Percentiles rank a stretch among this genome's conserved stretches.
Evolutionary conservation across 345 rosid genomes (phyloP).

Genomic region (Excoecaria cochinchinensis): DNA sequence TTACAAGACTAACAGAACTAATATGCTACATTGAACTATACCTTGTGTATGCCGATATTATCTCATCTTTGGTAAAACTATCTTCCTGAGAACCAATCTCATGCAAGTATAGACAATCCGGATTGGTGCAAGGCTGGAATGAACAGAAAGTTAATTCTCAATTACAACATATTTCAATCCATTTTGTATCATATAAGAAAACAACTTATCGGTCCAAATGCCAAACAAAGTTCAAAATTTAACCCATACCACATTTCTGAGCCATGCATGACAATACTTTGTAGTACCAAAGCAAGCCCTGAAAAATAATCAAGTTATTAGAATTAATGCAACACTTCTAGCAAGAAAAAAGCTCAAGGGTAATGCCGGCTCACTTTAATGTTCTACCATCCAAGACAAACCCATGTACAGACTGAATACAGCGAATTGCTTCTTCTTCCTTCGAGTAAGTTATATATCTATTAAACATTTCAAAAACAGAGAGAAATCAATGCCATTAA

Average conservation of each 20-base stretch:
- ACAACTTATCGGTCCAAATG: not conserved
- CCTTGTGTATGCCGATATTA: slow-evolving; percentile 83
- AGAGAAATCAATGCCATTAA: not conserved
- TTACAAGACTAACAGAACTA: too few species aligned
- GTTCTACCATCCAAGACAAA: slow-evolving; percentile 82
- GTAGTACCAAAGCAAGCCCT: slow-evolving; percentile 98
- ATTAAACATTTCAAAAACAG: not conserved
- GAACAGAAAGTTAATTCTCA: slow-evolving; percentile 16
- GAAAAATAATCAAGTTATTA: slow-evolving; percentile 19
- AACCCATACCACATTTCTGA: slow-evolving; percentile 72
- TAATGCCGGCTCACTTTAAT: slow-evolving; percentile 47
- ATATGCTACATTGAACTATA: slow-evolving; percentile 23
- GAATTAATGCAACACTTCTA: slow-evolving; percentile 14
- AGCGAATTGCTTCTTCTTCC: slow-evolving; percentile 91
- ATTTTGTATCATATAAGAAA: not conserved
- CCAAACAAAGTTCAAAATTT: not conserved
- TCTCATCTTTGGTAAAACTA: slow-evolving; percentile 94
- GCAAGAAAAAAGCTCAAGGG: not conserved
- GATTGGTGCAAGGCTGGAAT: slow-evolving; percentile 82
- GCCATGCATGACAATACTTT: slow-evolving; percentile 97
- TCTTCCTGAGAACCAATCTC: slow-evolving; percentile 90
- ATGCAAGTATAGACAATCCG: slow-evolving; percentile 92
- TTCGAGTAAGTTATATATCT: slow-evolving; percentile 80
- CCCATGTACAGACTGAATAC: slow-evolving; percentile 90
- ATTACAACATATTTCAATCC: not conserved